phyloP scores from a whole-genome alignment of 768 basidiomycete genomes.

The Sporobolomyces roseus region DNA sequence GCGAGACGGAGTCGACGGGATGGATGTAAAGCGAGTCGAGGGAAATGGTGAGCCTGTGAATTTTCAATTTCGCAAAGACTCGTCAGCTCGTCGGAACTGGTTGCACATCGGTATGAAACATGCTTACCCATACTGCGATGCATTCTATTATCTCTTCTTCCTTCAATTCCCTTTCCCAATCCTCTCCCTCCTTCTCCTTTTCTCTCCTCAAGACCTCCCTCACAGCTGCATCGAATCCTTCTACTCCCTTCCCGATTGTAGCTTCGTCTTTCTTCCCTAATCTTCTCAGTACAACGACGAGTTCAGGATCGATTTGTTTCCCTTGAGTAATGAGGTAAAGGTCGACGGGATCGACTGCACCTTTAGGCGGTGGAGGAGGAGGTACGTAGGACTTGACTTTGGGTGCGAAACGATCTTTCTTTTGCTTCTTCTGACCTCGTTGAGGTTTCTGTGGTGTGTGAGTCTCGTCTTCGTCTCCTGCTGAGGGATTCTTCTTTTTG shows the following conservation, averaged over 20 bases:
- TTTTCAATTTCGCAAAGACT: not conserved
- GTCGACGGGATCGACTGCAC: constrained; percentile 39
- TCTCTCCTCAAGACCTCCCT: constrained; percentile 46
- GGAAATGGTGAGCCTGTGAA: constrained; percentile 74
- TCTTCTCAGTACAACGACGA: constrained; percentile 73
- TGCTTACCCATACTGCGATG: constrained; percentile 86
- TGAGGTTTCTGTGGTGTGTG: constrained; percentile 24
- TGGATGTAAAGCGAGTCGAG: constrained; percentile 72
- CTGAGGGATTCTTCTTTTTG: constrained; percentile 7
- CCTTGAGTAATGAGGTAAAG: constrained; percentile 25
- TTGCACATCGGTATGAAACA: too few relatives aligned
- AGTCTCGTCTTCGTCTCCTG: constrained; percentile 34
- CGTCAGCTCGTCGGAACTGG: too few relatives aligned
- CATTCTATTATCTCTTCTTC: constrained; percentile 58
- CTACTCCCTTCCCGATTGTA: constrained; percentile 77
- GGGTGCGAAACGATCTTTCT: constrained; percentile 59
- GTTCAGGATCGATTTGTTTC: constrained; percentile 65
- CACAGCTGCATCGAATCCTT: constrained; percentile 74
- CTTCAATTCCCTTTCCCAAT: constrained; percentile 32
- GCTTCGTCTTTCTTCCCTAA: constrained; percentile 85
- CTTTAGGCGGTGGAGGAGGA: constrained; percentile 59
- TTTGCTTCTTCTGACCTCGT: constrained; percentile 52
- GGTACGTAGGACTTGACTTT: constrained; percentile 81
- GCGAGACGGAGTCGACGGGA: constrained; percentile 68
- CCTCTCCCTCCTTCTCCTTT: constrained; percentile 52